Percentiles rank a stretch among this genome's conserved stretches.
These are phyloP conservation scores for Termitomyces sp. DNA, from an alignment of 768 basidiomycete genomes.

Conservation along the genomic window DNA sequence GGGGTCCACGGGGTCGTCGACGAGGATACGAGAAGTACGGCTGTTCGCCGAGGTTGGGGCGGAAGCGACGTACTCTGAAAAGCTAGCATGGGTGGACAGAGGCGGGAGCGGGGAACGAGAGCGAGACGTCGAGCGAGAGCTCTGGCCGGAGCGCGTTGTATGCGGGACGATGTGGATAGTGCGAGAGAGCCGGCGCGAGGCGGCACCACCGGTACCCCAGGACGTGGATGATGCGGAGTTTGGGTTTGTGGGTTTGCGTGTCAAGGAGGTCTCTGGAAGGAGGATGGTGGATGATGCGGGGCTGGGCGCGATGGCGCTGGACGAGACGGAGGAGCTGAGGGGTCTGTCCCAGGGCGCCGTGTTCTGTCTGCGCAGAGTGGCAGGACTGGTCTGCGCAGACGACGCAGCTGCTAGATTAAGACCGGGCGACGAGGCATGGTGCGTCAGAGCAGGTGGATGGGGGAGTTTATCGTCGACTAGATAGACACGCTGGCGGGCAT, in stretches of 20 bases:
- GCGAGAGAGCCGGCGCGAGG: slow-evolving; percentile 81
- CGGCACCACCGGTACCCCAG: slow-evolving; percentile 50
- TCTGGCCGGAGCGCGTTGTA: slow-evolving; percentile 66
- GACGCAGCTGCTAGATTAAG: slow-evolving; percentile 59
- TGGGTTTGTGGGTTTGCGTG: slow-evolving; percentile 55
- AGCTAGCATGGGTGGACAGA: slow-evolving; percentile 56
- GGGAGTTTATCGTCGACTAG: slow-evolving; percentile 34
- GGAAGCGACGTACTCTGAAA: slow-evolving; percentile 46
- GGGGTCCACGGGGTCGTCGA: slow-evolving; percentile 83
- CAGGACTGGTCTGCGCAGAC: slow-evolving; percentile 62
- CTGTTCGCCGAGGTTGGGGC: slow-evolving; percentile 50
- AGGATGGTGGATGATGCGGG: slow-evolving; percentile 56
- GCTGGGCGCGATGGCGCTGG: slow-evolving; percentile 51
- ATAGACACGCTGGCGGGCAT: slow-evolving; percentile 76
- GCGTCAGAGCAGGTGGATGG: slow-evolving; percentile 40
- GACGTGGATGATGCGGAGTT: slow-evolving; percentile 38
- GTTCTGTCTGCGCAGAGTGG: slow-evolving; percentile 61
- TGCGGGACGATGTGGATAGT: slow-evolving; percentile 73
- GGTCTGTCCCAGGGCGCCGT: slow-evolving; percentile 66
- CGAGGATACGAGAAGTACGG: slow-evolving; percentile 75
- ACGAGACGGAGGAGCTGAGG: slow-evolving; percentile 49
- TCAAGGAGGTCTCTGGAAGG: slow-evolving; percentile 59
- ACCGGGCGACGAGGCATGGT: slow-evolving; percentile 50
- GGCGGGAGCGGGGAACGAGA: slow-evolving; percentile 90
- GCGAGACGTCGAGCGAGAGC: slow-evolving; percentile 91